Base-by-base conservation (phyloP, 2,329 filamentous ascomycete species). In the Rhynchosporium secalis region DNA sequence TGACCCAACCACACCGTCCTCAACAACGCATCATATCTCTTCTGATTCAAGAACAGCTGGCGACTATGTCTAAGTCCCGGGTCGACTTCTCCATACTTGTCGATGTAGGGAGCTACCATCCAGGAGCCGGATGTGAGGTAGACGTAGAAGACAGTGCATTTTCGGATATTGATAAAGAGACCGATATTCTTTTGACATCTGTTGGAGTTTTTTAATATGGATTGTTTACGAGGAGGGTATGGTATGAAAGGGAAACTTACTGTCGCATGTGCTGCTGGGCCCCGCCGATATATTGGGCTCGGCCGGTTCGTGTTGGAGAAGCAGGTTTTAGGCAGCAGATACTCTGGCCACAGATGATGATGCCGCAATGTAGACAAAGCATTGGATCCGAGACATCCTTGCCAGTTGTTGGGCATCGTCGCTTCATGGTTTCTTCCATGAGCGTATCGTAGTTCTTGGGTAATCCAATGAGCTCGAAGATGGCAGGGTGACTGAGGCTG, bases 111-210 rank as follows among this genome's bases (percentile, higher is more conserved):
- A 3, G 95, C 94, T 47, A 88, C 84, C 66, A 89, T 88, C 79
- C 90, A 99, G 31, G 90, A 92, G 45, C 95, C 95, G 52, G 90
- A 90, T 38, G 82, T 80, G 63, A 88, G 86, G 77, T 96, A 92
- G 60, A 96, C 80, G 75, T 96, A 96, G 64, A 96, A 86, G 46
- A 96, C 87, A 69, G 89, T 91, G 78, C 96, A 98, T 79, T 98
- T 98, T 69, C 95, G 90, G 70, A 99, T 94, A 75, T 96, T 96
- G 75, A 99, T 89, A 78, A 96, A 98, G 40, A 97, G 80, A n/a
- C 95, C 95, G 54, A 96, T 87, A 70, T 92, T 92, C 65, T 87
- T 86, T 73, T 95, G 92, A 75, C 94, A 98, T 71, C 91, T 96
- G 33, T 58, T 29, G 4, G 7, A 33, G 28, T n/a, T 49, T 8